A percentile compares a stretch with the other conserved stretches of the same genome.
Evolutionary conservation across 1,284 basidiomycete genomes (phyloP).

Genomic region (Coniferiporia sulphurascens): DNA sequence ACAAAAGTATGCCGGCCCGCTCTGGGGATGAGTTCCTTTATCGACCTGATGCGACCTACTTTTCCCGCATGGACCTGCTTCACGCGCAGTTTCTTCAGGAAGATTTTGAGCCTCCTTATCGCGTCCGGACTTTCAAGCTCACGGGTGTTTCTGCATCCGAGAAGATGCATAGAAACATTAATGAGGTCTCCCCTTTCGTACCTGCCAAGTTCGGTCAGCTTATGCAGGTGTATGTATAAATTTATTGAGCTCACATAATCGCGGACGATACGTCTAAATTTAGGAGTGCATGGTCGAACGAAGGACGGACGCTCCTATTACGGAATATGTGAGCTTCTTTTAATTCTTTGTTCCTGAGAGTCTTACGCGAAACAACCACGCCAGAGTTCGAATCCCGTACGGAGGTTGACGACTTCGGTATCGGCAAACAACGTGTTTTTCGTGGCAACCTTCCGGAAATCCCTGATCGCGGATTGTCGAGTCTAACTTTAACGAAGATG

Average conservation of each 20-base stretch:
- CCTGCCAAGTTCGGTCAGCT: background rate
- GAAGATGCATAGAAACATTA: background rate
- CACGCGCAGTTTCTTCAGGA: constrained; percentile 12
- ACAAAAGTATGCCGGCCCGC: constrained; percentile 32
- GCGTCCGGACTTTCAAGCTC: background rate
- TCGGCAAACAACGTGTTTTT: constrained; percentile 2
- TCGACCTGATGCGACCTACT: constrained; percentile 18
- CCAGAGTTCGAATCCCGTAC: constrained; percentile 6
- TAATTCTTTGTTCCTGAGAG: background rate
- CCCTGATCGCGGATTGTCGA: background rate
- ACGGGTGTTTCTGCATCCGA: background rate
- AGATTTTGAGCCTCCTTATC: background rate
- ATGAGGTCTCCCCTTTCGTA: constrained; percentile 6
- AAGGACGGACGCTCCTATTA: constrained; percentile 7
- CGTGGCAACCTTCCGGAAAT: background rate
- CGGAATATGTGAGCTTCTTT: background rate
- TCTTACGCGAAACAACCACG: constrained; percentile 13
- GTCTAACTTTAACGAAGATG: background rate
- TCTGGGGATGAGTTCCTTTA: constrained; percentile 29
- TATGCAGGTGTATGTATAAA: background rate
- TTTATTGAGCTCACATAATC: constrained; percentile 2
- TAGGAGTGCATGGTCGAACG: constrained; percentile 10
- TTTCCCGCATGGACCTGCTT: constrained; percentile 4
- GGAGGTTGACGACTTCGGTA: background rate
- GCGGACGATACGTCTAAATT: constrained; percentile 12